Base-by-base conservation (phyloP, 2,329 filamentous ascomycete species). In the Neofusicoccum umdonicola region DNA sequence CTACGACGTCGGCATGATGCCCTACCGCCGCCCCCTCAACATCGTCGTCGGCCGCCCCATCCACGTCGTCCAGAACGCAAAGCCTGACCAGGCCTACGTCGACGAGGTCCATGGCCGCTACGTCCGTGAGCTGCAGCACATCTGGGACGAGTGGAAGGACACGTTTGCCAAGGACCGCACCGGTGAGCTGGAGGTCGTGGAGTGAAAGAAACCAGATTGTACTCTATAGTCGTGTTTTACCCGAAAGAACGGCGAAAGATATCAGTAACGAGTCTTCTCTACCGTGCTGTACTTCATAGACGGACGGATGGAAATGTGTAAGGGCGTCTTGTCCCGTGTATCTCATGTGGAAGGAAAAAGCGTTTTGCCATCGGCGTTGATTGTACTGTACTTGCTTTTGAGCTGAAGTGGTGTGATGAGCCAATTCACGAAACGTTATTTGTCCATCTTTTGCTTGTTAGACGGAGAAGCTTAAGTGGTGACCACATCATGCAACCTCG, bases 1-100 rank as follows among this genome's bases (percentile, higher is more conserved):
- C 77, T 98, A 99, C 74, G 95, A 99, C 76, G 92, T 97, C 13
- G 95, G 95, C 3, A 81, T 98, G 71, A 93, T 98, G 91, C 95
- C 95, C 0, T 98, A 97, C 76, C 88, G 95, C 12, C 84, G 89
- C 58, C 89, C 92, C 11, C 82, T 99, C 66, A 95, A 98, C 73
- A 87, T 97, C 54, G 93, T 99, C 12, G 91, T 97, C 13, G 94
- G 94, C 3, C 84, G 86, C 61, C 93, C 94, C 0, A 92, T 97
- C 67, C 82, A 83, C 67, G 89, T 97, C 5, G 80, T 85, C 58
- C 83, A 84, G 71, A 77, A 84, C 57, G 80, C 85, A 39, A 86
- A 88, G 66, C 90, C 94, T 0, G 85, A 89, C 27, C 86, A 90
- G 66, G 84, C 83, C 7, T 92, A 96, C 70, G 88, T 98, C 67